A percentile compares a stretch with the other conserved stretches of the same genome.
These are phyloP conservation scores for Arthrobotrys megalospora DNA, from an alignment of 2,329 filamentous ascomycete species.

Conservation along the genomic window DNA sequence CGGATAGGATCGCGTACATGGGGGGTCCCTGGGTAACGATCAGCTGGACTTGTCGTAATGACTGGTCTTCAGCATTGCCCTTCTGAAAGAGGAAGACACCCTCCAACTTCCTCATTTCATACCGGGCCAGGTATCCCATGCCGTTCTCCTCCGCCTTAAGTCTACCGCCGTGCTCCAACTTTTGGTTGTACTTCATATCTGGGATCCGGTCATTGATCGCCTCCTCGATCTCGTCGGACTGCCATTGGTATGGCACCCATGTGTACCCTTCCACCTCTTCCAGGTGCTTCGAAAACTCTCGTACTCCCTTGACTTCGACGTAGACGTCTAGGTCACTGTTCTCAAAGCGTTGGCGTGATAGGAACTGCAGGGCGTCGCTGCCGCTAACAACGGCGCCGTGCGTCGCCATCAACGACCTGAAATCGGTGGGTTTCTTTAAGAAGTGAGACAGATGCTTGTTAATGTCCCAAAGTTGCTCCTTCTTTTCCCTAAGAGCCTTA, in stretches of 20 bases:
- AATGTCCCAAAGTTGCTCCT: conserved; percentile 18
- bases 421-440: conserved; percentile 3
- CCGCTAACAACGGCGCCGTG: conserved; percentile 30
- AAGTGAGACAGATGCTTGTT: conserved; percentile 31
- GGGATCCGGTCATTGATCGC: background rate
- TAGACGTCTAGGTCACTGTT: conserved; percentile 39
- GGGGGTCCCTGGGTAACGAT: conserved; percentile 26
- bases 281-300: conserved; percentile 13
- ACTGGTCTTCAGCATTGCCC: background rate
- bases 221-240: conserved; percentile 4
- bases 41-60: conserved; percentile 23
- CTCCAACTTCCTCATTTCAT: conserved; percentile 26
- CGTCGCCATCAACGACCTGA: conserved; percentile 38
- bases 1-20: conserved; percentile 14
- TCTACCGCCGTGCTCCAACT: background rate
- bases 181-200: background rate
- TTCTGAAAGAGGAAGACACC: conserved; percentile 16
- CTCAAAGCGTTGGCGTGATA: conserved; percentile 5
- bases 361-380: conserved; percentile 38
- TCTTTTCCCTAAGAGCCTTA: conserved; percentile 2
- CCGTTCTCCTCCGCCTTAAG: background rate
- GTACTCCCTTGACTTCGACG: background rate
- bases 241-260: conserved; percentile 12
- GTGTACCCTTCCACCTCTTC: conserved; percentile 13
- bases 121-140: conserved; percentile 2